Conservation (phyloP, 331 rosid species). For the Rhamnella rubrinervis region DNA sequence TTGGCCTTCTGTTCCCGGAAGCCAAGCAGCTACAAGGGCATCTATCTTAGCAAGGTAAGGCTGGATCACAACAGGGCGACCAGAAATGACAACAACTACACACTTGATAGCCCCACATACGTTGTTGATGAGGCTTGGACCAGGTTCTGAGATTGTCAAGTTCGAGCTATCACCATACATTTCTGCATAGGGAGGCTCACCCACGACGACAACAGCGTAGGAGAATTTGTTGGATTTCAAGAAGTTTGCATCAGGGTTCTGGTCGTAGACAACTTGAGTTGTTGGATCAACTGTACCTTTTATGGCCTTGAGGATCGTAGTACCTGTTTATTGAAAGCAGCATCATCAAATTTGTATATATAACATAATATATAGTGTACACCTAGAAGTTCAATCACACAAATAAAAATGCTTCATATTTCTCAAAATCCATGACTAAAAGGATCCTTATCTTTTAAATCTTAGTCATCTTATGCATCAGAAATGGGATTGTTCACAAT, state of each 20-base stretch:
- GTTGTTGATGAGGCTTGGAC: constrained; percentile 53
- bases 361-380: too few relatives aligned
- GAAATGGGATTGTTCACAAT: too few relatives aligned
- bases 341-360: not conserved
- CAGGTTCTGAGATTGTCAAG: constrained; percentile 53
- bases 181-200: constrained; percentile 62
- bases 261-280: constrained; percentile 47
- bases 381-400: too few relatives aligned
- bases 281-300: constrained; percentile 38
- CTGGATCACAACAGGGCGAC: constrained; percentile 56
- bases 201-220: constrained; percentile 55
- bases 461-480: too few relatives aligned
- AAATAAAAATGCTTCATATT: too few relatives aligned
- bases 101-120: constrained; percentile 44
- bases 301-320: not conserved
- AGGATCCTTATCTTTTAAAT: too few relatives aligned
- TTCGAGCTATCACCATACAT: constrained; percentile 57
- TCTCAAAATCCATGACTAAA: too few relatives aligned
- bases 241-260: constrained; percentile 51
- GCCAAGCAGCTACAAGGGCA: constrained; percentile 71
- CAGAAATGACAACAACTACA: constrained; percentile 51
- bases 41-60: constrained; percentile 42
- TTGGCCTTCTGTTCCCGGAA: constrained; percentile 64
- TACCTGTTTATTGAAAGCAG: not conserved
- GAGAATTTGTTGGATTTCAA: constrained; percentile 52